These are phyloP conservation scores for Chaetoceros tenuissimus DNA, from an alignment of 108 stramenopile species.

Conservation along the genomic window DNA sequence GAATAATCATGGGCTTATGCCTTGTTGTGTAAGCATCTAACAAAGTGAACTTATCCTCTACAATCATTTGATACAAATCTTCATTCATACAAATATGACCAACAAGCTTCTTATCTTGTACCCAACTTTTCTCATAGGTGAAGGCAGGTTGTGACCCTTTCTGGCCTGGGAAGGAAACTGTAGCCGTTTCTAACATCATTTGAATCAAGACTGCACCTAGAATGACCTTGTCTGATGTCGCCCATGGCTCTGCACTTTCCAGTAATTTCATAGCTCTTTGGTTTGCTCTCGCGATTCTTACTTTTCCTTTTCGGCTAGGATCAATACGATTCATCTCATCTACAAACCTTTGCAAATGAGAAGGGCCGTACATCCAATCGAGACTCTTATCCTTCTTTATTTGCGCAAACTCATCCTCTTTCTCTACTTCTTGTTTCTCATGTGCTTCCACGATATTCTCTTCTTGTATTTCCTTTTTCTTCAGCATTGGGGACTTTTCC, in stretches of 20 bases:
- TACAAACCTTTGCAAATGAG: conserved; percentile 40
- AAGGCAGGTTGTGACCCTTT: conserved; percentile 50
- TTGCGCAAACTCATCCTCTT: conserved; percentile 8
- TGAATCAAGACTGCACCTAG: conserved; percentile 77
- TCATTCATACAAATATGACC: conserved; percentile 33
- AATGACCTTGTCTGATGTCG: conserved; percentile 50
- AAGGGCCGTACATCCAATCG: conserved; percentile 41
- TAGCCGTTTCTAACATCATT: conserved; percentile 51
- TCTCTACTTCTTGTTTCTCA: conserved; percentile 2
- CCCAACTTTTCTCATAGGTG: conserved; percentile 12
- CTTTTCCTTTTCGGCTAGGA: conserved; percentile 18
- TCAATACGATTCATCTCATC: conserved; percentile 35
- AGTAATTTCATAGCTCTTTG: conserved; percentile 37
- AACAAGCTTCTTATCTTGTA: conserved; percentile 23
- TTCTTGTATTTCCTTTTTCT: conserved; percentile 10
- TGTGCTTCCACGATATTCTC: conserved; percentile 9
- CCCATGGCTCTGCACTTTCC: conserved; percentile 49
- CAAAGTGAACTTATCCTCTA: conserved; percentile 30
- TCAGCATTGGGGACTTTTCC: conserved; percentile 7
- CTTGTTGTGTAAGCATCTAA: conserved; percentile 40
- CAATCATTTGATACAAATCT: conserved; percentile 28
- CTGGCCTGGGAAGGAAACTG: conserved; percentile 22
- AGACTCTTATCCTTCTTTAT: conserved; percentile 6
- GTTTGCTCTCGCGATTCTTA: conserved; percentile 24
- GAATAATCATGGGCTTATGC: conserved; percentile 88